Evolutionary conservation across 306 rosid genomes (phyloP).

Genomic region (Hippophae rhamnoides): DNA sequence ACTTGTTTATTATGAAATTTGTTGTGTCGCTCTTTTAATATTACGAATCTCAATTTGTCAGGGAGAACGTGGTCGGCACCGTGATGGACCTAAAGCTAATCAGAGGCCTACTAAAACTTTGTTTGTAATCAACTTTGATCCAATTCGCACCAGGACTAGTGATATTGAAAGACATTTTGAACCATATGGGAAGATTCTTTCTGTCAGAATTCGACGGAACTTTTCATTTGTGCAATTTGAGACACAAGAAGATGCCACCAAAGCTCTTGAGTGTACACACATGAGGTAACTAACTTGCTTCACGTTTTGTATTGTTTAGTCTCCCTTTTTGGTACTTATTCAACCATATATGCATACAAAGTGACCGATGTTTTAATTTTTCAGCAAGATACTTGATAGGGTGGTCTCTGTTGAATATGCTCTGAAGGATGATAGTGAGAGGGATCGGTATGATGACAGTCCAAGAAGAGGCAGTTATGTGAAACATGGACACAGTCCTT

Average conservation of each 20-base stretch:
- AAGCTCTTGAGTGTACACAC: slow-evolving; percentile 82
- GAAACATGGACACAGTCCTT: slow-evolving; percentile 30
- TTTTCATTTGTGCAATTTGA: slow-evolving; percentile 96
- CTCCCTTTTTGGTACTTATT: background rate
- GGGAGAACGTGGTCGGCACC: slow-evolving; percentile 84
- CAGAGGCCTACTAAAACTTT: slow-evolving; percentile 86
- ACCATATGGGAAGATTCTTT: slow-evolving; percentile 72
- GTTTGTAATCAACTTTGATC: slow-evolving; percentile 84
- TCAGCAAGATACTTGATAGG: slow-evolving; percentile 81
- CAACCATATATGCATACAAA: background rate
- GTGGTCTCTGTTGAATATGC: slow-evolving; percentile 98
- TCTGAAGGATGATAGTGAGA: slow-evolving; percentile 81
- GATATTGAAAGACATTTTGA: slow-evolving; percentile 87
- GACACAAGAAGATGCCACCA: slow-evolving; percentile 91
- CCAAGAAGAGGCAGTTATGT: slow-evolving; percentile 69
- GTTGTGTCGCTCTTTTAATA: no score
- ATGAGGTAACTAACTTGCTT: slow-evolving; percentile 46
- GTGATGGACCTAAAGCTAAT: slow-evolving; percentile 72
- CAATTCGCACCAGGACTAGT: slow-evolving; percentile 59
- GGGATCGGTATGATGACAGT: slow-evolving; percentile 53
- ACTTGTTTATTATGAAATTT: background rate
- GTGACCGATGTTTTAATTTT: background rate
- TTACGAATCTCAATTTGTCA: slow-evolving; percentile 18
- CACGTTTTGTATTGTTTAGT: background rate
- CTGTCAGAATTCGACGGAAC: slow-evolving; percentile 80